Conservation (phyloP, 2,329 filamentous ascomycete species). For the Apiospora pterosperma region DNA sequence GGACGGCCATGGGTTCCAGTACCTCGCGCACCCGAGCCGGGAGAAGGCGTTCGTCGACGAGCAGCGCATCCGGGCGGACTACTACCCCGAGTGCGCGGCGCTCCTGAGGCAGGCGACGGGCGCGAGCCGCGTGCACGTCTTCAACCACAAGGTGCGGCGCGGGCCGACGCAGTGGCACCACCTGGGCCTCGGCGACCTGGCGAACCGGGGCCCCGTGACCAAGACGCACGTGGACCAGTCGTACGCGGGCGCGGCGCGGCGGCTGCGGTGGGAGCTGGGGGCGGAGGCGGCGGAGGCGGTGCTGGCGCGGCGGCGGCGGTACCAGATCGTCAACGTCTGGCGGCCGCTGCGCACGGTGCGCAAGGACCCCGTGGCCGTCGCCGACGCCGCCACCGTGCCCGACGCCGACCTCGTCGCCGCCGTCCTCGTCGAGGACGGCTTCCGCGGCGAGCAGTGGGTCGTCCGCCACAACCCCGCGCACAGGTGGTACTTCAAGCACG, state of each 20-base stretch:
- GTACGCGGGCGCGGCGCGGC: slow-evolving; percentile 34
- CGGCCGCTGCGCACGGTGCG: slow-evolving; percentile 44
- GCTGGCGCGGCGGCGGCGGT: slow-evolving; percentile 30
- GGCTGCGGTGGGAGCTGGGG: slow-evolving; percentile 34
- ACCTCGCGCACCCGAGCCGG: slow-evolving; percentile 20
- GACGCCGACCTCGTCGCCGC: slow-evolving; percentile 45
- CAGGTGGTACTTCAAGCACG: slow-evolving; percentile 48
- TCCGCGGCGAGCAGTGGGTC: slow-evolving; percentile 40
- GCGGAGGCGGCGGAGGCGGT: slow-evolving; percentile 36
- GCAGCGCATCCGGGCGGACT: slow-evolving; percentile 57
- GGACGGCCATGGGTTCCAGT: slow-evolving; percentile 36
- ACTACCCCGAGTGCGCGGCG: slow-evolving; percentile 71
- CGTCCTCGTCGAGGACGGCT: slow-evolving; percentile 13
- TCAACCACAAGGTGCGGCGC: slow-evolving; percentile 32
- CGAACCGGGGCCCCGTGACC: slow-evolving; percentile 35
- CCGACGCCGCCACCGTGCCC: slow-evolving; percentile 42
- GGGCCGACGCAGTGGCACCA: slow-evolving; percentile 13
- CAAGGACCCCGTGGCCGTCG: slow-evolving; percentile 51
- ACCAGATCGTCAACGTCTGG: slow-evolving; percentile 52
- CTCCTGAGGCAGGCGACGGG: slow-evolving; percentile 62
- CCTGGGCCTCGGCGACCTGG: background rate
- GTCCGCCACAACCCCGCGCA: slow-evolving; percentile 36
- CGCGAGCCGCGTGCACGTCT: slow-evolving; percentile 39
- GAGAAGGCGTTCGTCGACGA: slow-evolving; percentile 49
- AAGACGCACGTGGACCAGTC: slow-evolving; percentile 56